phyloP scores from a whole-genome alignment of 1,284 basidiomycete species.

The Peniophora sp. region DNA sequence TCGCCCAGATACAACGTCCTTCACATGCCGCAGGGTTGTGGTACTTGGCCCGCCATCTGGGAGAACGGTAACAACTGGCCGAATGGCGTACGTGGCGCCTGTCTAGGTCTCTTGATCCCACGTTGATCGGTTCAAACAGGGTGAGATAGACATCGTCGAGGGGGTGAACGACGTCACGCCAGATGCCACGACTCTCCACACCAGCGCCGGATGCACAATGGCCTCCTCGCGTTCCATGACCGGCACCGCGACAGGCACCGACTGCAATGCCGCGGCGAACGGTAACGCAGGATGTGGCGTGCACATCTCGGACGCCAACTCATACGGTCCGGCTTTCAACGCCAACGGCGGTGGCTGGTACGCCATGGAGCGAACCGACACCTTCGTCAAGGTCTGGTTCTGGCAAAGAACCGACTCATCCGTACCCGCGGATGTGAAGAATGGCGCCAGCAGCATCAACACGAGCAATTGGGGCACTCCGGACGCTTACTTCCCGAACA shows the following conservation, averaged over 20 bases:
- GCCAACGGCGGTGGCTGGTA: constrained; percentile 54
- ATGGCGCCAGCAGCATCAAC: constrained; percentile 31
- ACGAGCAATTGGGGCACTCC: constrained; percentile 46
- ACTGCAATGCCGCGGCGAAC: constrained; percentile 28
- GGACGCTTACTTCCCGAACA: constrained; percentile 39
- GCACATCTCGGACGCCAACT: constrained; percentile 29
- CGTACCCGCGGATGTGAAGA: constrained; percentile 38
- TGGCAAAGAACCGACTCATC: constrained; percentile 16
- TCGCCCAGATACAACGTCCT: constrained; percentile 40
- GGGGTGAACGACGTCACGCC: constrained; percentile 51
- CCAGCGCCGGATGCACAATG: constrained; percentile 51
- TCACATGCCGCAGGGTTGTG: constrained; percentile 58
- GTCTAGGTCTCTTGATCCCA: too few species aligned
- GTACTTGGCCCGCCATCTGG: constrained; percentile 32
- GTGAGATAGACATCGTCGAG: constrained; percentile 66
- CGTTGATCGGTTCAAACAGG: constrained; percentile 37
- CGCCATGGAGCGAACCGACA: constrained; percentile 42
- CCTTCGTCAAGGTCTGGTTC: constrained; percentile 31
- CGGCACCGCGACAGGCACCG: constrained; percentile 31
- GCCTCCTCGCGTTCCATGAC: constrained; percentile 38
- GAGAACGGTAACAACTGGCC: constrained; percentile 19
- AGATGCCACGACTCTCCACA: constrained; percentile 60
- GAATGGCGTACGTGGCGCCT: not conserved
- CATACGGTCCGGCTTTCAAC: constrained; percentile 59
- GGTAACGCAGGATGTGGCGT: constrained; percentile 66